Evolutionary conservation across 129 eudicot species (phyloP).

Genomic region (Tagetes erecta): DNA sequence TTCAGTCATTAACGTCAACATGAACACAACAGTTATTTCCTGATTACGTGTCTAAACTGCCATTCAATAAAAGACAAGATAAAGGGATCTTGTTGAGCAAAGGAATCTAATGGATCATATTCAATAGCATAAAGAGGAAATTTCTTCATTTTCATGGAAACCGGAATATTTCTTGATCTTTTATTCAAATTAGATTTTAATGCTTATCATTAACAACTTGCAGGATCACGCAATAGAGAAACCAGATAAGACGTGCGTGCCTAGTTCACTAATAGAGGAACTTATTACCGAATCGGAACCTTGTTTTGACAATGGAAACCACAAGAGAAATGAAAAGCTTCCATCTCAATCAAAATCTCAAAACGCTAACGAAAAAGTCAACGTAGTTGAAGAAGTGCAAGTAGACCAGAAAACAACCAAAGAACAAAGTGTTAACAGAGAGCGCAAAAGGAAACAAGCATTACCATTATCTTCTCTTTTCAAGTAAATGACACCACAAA

Average conservation of each 20-base stretch:
- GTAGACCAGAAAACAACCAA: conserved; percentile 19
- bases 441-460: conserved; percentile 15
- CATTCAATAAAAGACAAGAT: not conserved
- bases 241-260: not conserved
- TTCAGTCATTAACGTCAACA: not conserved
- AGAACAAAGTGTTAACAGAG: conserved; percentile 15
- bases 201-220: conserved; percentile 17
- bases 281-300: not conserved
- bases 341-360: conserved; percentile 19
- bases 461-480: conserved; percentile 35
- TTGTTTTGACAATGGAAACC: not conserved
- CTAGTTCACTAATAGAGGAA: conserved; percentile 18
- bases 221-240: conserved; percentile 21
- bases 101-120: not conserved
- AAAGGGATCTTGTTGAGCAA: not conserved
- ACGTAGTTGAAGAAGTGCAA: conserved; percentile 10
- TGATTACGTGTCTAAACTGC: not conserved
- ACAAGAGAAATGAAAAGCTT: conserved; percentile 8
- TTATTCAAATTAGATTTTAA: conserved; percentile 10
- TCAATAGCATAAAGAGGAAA: conserved; percentile 1
- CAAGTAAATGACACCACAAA: conserved; percentile 19
- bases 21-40: not conserved
- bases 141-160: conserved; percentile 13
- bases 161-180: not conserved
- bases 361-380: not conserved